Evolutionary conservation across 2,329 filamentous ascomycete species (phyloP), one percentile per base, ranked within the genome.

Genomic region (Kalaharituber pfeilii): DNA sequence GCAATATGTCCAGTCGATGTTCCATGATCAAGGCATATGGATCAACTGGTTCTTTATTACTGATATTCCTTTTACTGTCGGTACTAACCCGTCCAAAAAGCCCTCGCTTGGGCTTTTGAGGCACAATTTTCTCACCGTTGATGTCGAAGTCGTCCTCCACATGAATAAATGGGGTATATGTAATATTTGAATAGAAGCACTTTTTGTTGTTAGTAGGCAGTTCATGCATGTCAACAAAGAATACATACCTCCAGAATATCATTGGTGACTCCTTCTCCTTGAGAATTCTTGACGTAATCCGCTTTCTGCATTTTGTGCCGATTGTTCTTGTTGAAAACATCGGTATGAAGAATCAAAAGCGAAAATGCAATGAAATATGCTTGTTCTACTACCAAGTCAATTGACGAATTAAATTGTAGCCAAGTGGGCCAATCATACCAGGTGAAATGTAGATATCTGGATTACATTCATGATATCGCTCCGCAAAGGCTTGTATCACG

Each of bases 311-410:
- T 98, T 69, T 98, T 98, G 68, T 91, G 79, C 71, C 96, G 96
- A 71, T 96, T 96, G 72, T 96, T 98, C 70, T 94, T 94, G 73
- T 98, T 98, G 78, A 96, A 96, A n/a, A 94, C 86, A 66, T 98
- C 91, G 0, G 91, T 96, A 64, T 98, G 91, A 29, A 98, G 73
- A 62, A 98, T 95, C 56, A 98, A 77, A 54, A 98, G 80, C 1
- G 89, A 96, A 66, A 98, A 98, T 15, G 89, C 87, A 60, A 96
- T 89, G 64, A 96, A 94, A 67, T 96, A 95, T n/a, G 91, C 88
- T 69, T 95, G 86, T 65, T 96, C 91, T 63, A 26, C 11, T 52
- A 25, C 39, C 22, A 15, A 25, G 30, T 51, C 26, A 24, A 20
- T 15, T 27, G 20, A 24, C 29, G 13, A 26, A 28, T 6, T 11